Evolutionary conservation across 768 basidiomycete species (phyloP), one percentile per base, ranked within the genome.

Genomic region (Rubroboletus satanas): DNA sequence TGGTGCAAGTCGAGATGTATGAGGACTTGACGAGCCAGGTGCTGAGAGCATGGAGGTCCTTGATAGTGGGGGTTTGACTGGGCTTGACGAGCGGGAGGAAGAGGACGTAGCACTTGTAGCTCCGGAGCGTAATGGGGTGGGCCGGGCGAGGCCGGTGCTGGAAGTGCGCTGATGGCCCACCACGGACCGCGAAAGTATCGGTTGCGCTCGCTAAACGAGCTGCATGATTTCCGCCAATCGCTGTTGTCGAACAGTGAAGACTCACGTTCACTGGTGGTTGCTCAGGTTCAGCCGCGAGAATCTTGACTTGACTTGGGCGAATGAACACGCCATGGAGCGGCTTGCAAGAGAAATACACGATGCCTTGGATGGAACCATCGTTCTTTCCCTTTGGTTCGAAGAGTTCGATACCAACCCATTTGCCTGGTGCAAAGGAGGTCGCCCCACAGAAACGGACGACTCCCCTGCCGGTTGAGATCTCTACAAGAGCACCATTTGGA

Each of bases 401-500:
- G 44, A 99, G 80, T 65, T 96, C 94, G 50, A 98, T 84, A 10
- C 97, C 97, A 47, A 97, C 80, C 96, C 96, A 99, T 78, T 89
- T 93, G 0, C 97, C 97, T 2, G 83, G 71, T 21, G 90, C 82
- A 69, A 98, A 98, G 2, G 80, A 78, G 0, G 96, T 95, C 32
- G 83, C 58, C 0, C 96, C 97, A 48, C 79, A 81, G 77, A 93
- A 99, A 23, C 94, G 81, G 44, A 98, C 88, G 44, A 87, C 76
- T 3, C 97, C 97, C 36, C 83, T 79, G 17, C 95, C 94, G 37
- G 86, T 84, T 0, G 87, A 73, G 43, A 94, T 83, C 52, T 87
- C 81, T 15, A 97, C 95, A 52, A 89, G 80, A 4, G 92, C 80
- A 32, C 89, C 88, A 45, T 92, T 68, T 5, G 80, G 70, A 33